Percentiles rank a stretch among this genome's conserved stretches.
These are phyloP conservation scores for Lyophyllum atratum DNA, from an alignment of 768 basidiomycete genomes.

Conservation along the genomic window DNA sequence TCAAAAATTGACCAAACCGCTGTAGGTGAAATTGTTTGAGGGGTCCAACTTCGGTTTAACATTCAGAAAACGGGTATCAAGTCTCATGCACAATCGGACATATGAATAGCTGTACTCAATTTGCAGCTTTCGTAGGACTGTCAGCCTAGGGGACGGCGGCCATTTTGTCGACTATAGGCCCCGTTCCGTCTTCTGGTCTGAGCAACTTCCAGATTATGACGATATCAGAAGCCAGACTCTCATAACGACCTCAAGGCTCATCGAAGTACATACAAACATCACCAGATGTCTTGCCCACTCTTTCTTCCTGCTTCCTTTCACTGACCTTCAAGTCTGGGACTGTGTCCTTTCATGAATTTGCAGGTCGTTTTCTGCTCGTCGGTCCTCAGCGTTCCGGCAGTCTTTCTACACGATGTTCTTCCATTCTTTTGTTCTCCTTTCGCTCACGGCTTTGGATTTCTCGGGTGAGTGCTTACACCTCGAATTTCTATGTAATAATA, in stretches of 20 bases:
- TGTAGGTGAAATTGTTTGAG: too few species aligned
- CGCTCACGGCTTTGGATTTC: slow-evolving; percentile 5
- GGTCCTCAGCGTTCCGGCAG: too few species aligned
- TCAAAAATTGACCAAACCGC: too few species aligned
- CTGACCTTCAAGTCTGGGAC: neutral
- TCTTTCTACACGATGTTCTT: slow-evolving; percentile 13
- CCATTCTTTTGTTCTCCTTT: slow-evolving; percentile 14
- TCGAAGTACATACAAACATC: neutral
- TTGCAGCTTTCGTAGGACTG: neutral
- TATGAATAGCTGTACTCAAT: too few species aligned
- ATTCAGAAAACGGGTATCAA: too few species aligned
- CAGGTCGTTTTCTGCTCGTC: neutral
- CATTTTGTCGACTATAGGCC: neutral
- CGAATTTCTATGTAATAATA: neutral
- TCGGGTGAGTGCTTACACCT: neutral
- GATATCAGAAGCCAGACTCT: neutral
- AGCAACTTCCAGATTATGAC: neutral
- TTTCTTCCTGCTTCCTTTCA: neutral
- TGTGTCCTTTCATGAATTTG: neutral
- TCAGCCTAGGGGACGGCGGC: neutral
- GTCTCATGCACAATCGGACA: neutral
- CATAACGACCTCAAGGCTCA: neutral
- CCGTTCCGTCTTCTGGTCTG: neutral
- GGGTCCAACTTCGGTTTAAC: too few species aligned
- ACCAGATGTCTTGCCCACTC: neutral